These are phyloP conservation scores for Xylaria sp. DNA, from an alignment of 2,329 filamentous ascomycete genomes.

Conservation along the genomic window DNA sequence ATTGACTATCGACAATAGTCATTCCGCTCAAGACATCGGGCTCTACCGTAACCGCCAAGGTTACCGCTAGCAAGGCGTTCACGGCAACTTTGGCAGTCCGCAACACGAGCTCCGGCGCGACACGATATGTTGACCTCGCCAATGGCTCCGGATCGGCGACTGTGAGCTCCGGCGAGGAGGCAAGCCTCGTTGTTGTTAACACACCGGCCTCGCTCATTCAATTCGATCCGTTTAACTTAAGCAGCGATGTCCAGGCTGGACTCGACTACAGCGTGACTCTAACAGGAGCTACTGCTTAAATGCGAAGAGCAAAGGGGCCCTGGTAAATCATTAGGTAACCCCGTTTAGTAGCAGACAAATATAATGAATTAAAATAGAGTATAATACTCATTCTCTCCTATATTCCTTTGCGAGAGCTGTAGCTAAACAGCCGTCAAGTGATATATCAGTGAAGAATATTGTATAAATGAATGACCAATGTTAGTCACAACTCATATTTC, in stretches of 20 bases:
- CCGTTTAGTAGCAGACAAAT: neutral
- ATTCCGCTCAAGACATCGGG: constrained; percentile 31
- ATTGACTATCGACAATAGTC: constrained; percentile 10
- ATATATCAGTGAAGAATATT: neutral
- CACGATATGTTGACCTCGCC: constrained; percentile 52
- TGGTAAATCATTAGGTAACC: neutral
- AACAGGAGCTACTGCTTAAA: constrained; percentile 40
- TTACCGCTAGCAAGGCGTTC: constrained; percentile 48
- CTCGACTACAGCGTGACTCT: constrained; percentile 50
- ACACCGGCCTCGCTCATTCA: constrained; percentile 55
- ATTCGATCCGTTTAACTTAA: constrained; percentile 57
- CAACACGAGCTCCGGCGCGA: constrained; percentile 42
- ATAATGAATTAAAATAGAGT: neutral
- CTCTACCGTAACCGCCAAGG: constrained; percentile 53
- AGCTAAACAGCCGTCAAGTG: too few relatives aligned
- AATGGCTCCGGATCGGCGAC: constrained; percentile 50
- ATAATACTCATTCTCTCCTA: neutral
- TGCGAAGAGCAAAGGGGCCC: neutral
- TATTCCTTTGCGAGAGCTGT: neutral
- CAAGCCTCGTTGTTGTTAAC: constrained; percentile 59
- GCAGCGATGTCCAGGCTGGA: constrained; percentile 50
- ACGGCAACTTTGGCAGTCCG: constrained; percentile 55
- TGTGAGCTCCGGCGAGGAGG: constrained; percentile 55
- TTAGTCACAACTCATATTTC: neutral
- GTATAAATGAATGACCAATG: neutral